These are phyloP conservation scores for Pseudocercospora eumusae DNA, from an alignment of 2,329 filamentous ascomycete genomes.

Conservation along the genomic window DNA sequence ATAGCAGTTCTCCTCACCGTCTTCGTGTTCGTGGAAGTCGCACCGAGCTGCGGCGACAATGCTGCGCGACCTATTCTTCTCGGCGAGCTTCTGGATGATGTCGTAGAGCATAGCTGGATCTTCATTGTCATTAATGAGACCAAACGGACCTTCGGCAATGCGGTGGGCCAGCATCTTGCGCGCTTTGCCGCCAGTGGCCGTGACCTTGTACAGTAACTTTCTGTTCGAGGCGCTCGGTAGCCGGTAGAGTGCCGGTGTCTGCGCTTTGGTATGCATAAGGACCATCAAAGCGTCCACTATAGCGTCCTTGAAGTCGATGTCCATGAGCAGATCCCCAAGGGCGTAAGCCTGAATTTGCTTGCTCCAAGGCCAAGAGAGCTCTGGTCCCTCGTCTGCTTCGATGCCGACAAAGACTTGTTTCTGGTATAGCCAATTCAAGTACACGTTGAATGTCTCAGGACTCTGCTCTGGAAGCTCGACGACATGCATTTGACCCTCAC, in stretches of 20 bases:
- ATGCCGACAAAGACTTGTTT: background rate
- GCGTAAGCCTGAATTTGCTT: slow-evolving; percentile 3
- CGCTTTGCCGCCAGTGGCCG: background rate
- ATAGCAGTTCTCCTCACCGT: slow-evolving; percentile 15
- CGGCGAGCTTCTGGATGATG: background rate
- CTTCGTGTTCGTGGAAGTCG: slow-evolving; percentile 15
- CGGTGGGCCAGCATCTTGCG: slow-evolving; percentile 5
- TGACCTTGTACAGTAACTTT: slow-evolving; percentile 3
- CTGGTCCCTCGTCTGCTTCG: background rate
- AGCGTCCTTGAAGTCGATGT: slow-evolving; percentile 21
- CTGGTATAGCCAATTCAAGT: slow-evolving; percentile 11
- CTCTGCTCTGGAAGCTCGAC: background rate
- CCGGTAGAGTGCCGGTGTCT: too few relatives aligned
- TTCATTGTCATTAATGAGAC: background rate
- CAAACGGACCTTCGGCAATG: background rate
- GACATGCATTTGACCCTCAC: background rate
- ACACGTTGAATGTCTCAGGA: slow-evolving; percentile 1
- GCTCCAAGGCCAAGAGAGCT: background rate
- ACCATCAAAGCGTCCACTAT: slow-evolving; percentile 13
- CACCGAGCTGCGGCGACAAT: background rate
- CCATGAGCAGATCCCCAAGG: slow-evolving; percentile 18
- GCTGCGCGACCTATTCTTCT: background rate
- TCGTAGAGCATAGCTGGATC: background rate
- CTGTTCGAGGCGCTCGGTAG: background rate
- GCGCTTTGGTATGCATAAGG: too few relatives aligned